phyloP scores from a whole-genome alignment of 2,329 filamentous ascomycete species.

The Aspergillus spinulosporus region DNA sequence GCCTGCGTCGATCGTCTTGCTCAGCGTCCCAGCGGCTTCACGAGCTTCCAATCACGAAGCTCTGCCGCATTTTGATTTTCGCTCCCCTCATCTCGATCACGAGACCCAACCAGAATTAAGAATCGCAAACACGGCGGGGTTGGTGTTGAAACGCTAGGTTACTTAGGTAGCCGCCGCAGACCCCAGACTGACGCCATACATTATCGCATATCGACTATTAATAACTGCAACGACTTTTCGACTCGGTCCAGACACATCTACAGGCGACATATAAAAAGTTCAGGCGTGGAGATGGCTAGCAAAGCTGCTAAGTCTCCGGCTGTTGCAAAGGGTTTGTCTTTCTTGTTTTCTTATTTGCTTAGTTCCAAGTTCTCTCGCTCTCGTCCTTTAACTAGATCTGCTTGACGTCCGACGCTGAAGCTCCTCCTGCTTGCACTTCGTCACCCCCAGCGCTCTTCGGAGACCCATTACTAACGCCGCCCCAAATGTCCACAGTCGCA shows the following conservation, averaged over 20 bases:
- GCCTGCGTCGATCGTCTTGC: constrained; percentile 1
- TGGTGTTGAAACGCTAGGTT: not conserved
- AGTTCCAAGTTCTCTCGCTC: not conserved
- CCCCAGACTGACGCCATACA: constrained; percentile 26
- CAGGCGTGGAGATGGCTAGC: not conserved
- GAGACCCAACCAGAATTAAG: not conserved
- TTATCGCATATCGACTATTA: constrained; percentile 22
- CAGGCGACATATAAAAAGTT: not conserved
- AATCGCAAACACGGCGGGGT: constrained; percentile 17
- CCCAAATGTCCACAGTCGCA: constrained; percentile 23
- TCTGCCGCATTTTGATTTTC: not conserved
- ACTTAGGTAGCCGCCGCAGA: not conserved
- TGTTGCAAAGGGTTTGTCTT: constrained; percentile 24
- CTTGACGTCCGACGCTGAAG: not conserved
- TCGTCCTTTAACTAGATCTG: not conserved
- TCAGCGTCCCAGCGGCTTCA: constrained; percentile 7
- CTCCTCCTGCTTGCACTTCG: not conserved
- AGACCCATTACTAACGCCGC: not conserved
- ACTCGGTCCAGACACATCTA: constrained; percentile 1
- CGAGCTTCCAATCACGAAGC: constrained; percentile 1
- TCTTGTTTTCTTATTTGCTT: not conserved
- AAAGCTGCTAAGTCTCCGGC: constrained; percentile 17
- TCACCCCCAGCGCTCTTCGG: not conserved
- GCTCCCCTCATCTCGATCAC: constrained; percentile 16
- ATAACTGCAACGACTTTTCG: constrained; percentile 17